phyloP scores from a whole-genome alignment of 192 early-diverging fungal genomes.

The Coemansia sp. region DNA sequence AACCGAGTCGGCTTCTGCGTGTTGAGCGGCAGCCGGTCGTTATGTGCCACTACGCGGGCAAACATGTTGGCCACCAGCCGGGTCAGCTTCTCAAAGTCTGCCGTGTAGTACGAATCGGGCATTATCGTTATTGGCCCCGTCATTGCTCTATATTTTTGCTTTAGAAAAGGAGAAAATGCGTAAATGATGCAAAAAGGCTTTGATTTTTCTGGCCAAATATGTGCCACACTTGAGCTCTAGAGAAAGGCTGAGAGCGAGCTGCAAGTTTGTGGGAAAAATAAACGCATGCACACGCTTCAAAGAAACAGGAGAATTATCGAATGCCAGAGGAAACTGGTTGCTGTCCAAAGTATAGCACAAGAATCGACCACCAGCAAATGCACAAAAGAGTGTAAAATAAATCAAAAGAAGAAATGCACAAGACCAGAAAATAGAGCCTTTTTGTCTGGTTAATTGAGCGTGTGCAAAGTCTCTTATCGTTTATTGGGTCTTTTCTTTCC shows the following conservation, averaged over 20 bases:
- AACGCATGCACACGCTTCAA: not conserved
- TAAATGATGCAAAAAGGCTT: too few relatives aligned
- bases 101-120: conserved; percentile 43
- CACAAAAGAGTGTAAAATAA: not conserved
- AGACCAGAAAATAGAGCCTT: not conserved
- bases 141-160: not conserved
- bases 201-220: too few relatives aligned
- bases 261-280: not conserved
- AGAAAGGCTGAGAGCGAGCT: not conserved
- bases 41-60: conserved; percentile 59
- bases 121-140: conserved; percentile 20
- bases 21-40: conserved; percentile 61
- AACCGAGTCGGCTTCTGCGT: conserved; percentile 80
- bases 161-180: not conserved
- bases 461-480: not conserved
- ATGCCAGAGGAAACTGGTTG: not conserved
- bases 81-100: conserved; percentile 43
- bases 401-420: not conserved
- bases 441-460: not conserved
- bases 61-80: conserved; percentile 54
- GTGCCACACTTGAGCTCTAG: too few relatives aligned
- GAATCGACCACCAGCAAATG: not conserved
- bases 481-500: conserved; percentile 3
- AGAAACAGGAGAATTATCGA: not conserved
- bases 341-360: not conserved